phyloP scores from a whole-genome alignment of 306 rosid species.

The Senna siamea region DNA sequence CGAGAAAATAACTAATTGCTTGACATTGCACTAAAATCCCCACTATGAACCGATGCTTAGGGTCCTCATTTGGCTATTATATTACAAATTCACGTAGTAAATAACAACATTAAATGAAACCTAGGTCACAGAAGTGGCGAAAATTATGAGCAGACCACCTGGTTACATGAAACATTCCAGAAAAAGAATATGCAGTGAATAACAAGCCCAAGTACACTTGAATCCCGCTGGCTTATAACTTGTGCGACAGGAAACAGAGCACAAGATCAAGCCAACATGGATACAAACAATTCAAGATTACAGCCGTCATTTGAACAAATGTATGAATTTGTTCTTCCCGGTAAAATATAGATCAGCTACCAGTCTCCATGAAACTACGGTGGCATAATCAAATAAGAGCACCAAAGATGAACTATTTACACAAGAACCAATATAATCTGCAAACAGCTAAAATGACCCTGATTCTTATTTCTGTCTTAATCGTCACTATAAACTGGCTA shows the following conservation, averaged over 20 bases:
- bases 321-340: slow-evolving; percentile 14
- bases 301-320: slow-evolving; percentile 23
- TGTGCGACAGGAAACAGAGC: slow-evolving; percentile 5
- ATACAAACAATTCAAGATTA: slow-evolving; percentile 30
- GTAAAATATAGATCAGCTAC: slow-evolving; percentile 19
- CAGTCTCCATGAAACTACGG: background rate
- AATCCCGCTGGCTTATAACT: slow-evolving; percentile 16
- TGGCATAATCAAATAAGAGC: slow-evolving; percentile 8
- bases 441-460: slow-evolving; percentile 31
- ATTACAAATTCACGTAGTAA: background rate
- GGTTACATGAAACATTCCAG: background rate
- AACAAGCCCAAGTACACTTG: background rate
- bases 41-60: background rate
- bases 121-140: background rate
- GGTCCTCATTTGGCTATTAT: background rate
- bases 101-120: slow-evolving; percentile 2
- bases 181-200: background rate
- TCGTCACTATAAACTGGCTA: slow-evolving; percentile 50
- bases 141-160: background rate
- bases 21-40: background rate
- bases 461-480: slow-evolving; percentile 49
- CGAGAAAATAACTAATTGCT: background rate
- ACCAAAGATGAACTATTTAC: slow-evolving; percentile 51
- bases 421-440: slow-evolving; percentile 42
- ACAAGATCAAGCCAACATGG: background rate